Evolutionary conservation across 1,284 basidiomycete species (phyloP).

Genomic region (Cryptococcus floricola): DNA sequence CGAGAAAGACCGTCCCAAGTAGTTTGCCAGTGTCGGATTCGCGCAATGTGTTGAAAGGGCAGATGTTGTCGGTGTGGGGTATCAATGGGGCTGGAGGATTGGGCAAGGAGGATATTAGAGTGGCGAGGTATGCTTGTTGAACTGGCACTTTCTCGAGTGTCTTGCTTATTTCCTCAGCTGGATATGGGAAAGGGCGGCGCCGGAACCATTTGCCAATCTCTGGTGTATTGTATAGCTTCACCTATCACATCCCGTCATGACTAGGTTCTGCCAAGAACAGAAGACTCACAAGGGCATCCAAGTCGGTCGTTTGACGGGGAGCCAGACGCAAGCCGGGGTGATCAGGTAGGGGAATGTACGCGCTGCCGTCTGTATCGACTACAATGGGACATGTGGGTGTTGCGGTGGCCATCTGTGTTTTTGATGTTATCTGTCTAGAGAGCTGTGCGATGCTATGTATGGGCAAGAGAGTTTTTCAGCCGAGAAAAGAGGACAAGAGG

Average conservation of each 20-base stretch:
- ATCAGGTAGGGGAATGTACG: not conserved
- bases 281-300: not conserved
- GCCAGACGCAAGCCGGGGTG: not conserved
- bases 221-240: not conserved
- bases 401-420: not conserved
- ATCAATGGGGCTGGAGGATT: not conserved
- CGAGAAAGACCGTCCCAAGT: not conserved
- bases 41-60: not conserved
- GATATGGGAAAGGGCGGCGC: not conserved
- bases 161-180: not conserved
- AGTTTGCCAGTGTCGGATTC: not conserved
- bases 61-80: not conserved
- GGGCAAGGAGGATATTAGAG: not conserved
- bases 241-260: not conserved
- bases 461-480: no score
- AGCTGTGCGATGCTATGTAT: no score
- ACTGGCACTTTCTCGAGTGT: not conserved
- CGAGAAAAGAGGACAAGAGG: no score
- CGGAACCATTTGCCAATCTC: constrained; percentile 2
- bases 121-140: not conserved
- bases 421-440: no score
- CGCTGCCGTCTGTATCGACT: not conserved
- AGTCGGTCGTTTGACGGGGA: not conserved
- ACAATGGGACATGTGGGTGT: not conserved
- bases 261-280: not conserved